A percentile compares a stretch with the other conserved stretches of the same genome.
Conservation (phyloP, 352 stramenopile genomes). For the Globisporangium solare region DNA sequence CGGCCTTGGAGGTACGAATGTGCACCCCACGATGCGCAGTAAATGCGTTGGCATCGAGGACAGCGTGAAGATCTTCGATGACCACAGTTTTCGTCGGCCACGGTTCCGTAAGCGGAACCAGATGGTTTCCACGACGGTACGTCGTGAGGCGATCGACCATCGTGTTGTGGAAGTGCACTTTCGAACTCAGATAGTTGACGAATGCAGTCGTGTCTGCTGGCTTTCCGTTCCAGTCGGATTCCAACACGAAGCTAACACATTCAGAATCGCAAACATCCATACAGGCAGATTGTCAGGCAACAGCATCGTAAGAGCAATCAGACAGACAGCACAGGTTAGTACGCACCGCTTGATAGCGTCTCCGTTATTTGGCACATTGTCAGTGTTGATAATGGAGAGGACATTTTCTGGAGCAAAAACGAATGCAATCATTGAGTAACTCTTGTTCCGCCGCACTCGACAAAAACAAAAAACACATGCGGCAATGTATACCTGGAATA, state of each 20-base stretch:
- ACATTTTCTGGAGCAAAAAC: slow-evolving; percentile 21
- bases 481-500: slow-evolving; percentile 24
- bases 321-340: too few species aligned
- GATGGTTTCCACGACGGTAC: slow-evolving; percentile 29
- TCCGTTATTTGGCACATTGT: slow-evolving; percentile 72
- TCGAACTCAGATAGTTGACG: slow-evolving; percentile 26
- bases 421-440: neutral
- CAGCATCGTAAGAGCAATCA: neutral
- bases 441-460: neutral
- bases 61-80: slow-evolving; percentile 51
- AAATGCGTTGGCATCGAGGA: slow-evolving; percentile 26
- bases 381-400: slow-evolving; percentile 71
- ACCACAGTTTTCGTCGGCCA: slow-evolving; percentile 55
- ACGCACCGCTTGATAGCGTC: slow-evolving; percentile 33
- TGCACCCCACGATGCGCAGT: slow-evolving; percentile 34
- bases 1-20: slow-evolving; percentile 25
- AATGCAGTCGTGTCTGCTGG: slow-evolving; percentile 21
- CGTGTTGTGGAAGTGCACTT: slow-evolving; percentile 78
- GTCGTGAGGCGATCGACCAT: slow-evolving; percentile 77
- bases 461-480: neutral
- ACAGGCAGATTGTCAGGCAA: neutral
- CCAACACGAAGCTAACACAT: slow-evolving; percentile 20
- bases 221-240: slow-evolving; percentile 20
- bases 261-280: neutral
- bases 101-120: slow-evolving; percentile 58